Percentiles rank a stretch among this genome's conserved stretches.
Evolutionary conservation across 2,329 filamentous ascomycete genomes (phyloP).

Genomic region (Kalaharituber pfeilii): DNA sequence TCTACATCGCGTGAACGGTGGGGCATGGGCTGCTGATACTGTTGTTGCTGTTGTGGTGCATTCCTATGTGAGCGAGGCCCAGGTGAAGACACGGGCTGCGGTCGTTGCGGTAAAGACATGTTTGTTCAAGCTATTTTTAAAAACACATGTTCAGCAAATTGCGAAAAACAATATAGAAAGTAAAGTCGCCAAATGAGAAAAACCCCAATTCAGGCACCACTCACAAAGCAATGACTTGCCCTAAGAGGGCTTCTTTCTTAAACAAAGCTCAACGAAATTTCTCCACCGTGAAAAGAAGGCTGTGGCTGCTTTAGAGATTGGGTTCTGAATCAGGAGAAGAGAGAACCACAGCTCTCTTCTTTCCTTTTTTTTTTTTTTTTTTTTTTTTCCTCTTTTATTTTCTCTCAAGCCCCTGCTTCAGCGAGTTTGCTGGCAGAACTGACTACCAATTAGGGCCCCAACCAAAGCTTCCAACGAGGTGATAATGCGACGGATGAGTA

Average conservation of each 20-base stretch:
- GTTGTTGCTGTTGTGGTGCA: neutral
- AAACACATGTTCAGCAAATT: neutral
- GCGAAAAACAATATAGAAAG: neutral
- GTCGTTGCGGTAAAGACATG: slow-evolving; percentile 15
- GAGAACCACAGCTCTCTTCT: neutral
- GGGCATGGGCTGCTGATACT: slow-evolving; percentile 1
- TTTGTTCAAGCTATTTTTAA: neutral
- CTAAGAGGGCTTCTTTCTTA: neutral
- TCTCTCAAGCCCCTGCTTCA: neutral
- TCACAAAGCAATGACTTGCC: neutral
- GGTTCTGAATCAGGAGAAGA: neutral
- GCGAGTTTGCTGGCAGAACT: neutral
- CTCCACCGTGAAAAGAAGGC: neutral
- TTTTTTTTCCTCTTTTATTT: neutral
- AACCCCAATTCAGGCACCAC: neutral
- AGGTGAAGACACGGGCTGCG: slow-evolving; percentile 8
- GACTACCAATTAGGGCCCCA: neutral
- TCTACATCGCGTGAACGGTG: slow-evolving; percentile 12
- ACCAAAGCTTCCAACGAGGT: neutral
- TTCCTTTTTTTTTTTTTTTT: neutral
- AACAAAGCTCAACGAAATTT: neutral
- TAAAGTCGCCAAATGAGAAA: too few relatives aligned
- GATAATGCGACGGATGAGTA: neutral
- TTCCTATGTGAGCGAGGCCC: neutral
- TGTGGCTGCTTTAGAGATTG: neutral